These are phyloP conservation scores for Platanthera zijinensis DNA, from an alignment of 106 monocot genomes.

Conservation along the genomic window DNA sequence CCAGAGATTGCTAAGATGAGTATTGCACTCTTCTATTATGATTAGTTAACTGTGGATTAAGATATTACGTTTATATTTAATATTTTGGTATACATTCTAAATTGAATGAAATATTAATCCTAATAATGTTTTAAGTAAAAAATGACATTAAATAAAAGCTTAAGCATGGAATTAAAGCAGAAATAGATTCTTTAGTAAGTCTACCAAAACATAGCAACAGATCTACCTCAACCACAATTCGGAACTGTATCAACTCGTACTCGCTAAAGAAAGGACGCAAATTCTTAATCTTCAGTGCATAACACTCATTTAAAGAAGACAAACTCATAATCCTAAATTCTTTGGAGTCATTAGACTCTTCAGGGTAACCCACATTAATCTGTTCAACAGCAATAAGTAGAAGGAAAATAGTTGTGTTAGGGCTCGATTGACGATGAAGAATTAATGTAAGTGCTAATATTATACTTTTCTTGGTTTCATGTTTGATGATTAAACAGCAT, in stretches of 20 bases:
- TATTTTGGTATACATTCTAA: background rate
- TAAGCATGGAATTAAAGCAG: background rate
- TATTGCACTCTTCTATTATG: background rate
- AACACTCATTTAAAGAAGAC: slow-evolving; percentile 85
- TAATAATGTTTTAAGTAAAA: background rate
- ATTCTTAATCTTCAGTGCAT: slow-evolving; percentile 43
- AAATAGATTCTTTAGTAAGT: background rate
- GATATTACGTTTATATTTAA: background rate
- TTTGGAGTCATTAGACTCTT: slow-evolving; percentile 15
- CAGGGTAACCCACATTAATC: background rate
- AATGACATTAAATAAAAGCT: background rate
- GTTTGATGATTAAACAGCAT: background rate
- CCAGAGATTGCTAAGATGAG: slow-evolving; percentile 70
- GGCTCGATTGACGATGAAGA: no score
- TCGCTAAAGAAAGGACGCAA: slow-evolving; percentile 73
- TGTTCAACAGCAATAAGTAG: background rate
- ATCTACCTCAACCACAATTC: slow-evolving; percentile 78
- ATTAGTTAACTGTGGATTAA: background rate
- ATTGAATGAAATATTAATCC: background rate
- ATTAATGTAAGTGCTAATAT: background rate
- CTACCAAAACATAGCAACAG: no score
- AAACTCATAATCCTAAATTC: slow-evolving; percentile 49
- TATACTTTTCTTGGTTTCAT: background rate
- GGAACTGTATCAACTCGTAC: slow-evolving; percentile 68
- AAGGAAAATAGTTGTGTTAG: no score